A percentile compares a stretch with the other conserved stretches of the same genome.
Evolutionary conservation across 352 stramenopile genomes (phyloP).

Genomic region (Globisporangium megalacanthum): DNA sequence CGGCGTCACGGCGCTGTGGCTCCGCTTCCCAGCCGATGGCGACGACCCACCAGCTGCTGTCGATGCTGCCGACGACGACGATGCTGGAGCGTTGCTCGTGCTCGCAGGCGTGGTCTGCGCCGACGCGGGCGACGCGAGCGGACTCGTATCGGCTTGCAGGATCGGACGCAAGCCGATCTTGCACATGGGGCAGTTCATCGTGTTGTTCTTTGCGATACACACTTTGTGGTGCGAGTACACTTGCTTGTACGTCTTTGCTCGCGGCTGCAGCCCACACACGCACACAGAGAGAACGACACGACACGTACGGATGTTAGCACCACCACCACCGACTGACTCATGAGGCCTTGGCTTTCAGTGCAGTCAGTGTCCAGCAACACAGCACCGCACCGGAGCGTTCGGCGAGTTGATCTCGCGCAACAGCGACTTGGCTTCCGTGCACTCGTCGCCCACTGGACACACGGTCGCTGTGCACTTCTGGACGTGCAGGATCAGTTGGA

Average conservation of each 20-base stretch:
- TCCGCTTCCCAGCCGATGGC: slow-evolving; percentile 45
- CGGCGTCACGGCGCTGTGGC: slow-evolving; percentile 42
- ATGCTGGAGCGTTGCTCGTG: neutral
- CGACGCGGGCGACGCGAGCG: slow-evolving; percentile 22
- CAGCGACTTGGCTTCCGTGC: slow-evolving; percentile 63
- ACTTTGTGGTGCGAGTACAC: slow-evolving; percentile 81
- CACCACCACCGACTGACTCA: too few relatives aligned
- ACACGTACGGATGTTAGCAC: neutral
- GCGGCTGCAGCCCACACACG: slow-evolving; percentile 20
- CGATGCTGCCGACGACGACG: neutral
- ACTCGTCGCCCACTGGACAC: slow-evolving; percentile 72
- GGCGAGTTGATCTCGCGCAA: slow-evolving; percentile 69
- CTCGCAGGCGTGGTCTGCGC: slow-evolving; percentile 7
- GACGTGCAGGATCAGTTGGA: slow-evolving; percentile 84
- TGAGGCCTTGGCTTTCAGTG: too few relatives aligned
- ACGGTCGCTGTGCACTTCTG: slow-evolving; percentile 63
- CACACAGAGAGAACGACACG: neutral
- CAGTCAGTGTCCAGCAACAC: neutral
- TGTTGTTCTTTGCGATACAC: slow-evolving; percentile 76
- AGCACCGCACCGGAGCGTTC: slow-evolving; percentile 44
- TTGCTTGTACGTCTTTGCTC: slow-evolving; percentile 85
- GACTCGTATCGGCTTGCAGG: slow-evolving; percentile 20
- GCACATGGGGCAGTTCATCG: slow-evolving; percentile 77
- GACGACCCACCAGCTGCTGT: slow-evolving; percentile 20
- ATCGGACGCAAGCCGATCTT: slow-evolving; percentile 74